Evolutionary conservation across 2,329 filamentous ascomycete species (phyloP), one percentile per base, ranked within the genome.

Genomic region (Calycina herbarum): DNA sequence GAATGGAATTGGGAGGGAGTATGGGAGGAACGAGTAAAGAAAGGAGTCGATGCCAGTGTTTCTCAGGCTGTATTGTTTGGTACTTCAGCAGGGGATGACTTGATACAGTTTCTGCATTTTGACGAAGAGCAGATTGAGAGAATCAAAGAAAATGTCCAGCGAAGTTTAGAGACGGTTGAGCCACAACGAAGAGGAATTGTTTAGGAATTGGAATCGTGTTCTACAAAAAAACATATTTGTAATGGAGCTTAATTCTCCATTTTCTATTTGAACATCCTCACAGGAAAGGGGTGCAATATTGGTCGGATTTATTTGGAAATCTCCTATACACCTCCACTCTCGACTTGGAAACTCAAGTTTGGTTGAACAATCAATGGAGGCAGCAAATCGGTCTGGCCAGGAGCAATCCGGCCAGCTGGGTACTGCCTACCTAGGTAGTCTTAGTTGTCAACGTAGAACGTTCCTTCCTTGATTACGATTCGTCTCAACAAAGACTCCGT

Each of bases 1-100:
- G 90, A 96, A 73, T 98, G 94, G 94, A 96, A 96, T 75, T 98
- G 94, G 94, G 93, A 97, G 73, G 94, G 94, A 0, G 94, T 98
- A 0, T 99, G 94, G 94, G 92, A 96, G 76, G 90, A 94, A 69
- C 85, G 94, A 63, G 94, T 97, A 0, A 89, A 87, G 77, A 91
- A 90, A 76, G 90, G 90, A 20, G 86, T 97, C 56, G 85, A 89
- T 61, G 83, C 85, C 10, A 96, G 93, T 73, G 79, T 93, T 60
- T 91, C 92, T 0, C 94, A 98, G 71, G 81, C 88, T 1, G 88
- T 92, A 4, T 79, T 98, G 29, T 98, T 89, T 78, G 92, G 93
- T 5, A 83, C 83, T 66, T 80, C 83, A 56, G 79, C 79, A 17
- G 78, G 85, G 10, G 90, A 93, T 76, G 92, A 96, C 70, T 82